Conservation (phyloP, 192 early-diverging fungal species). For the Umbelopsis sp. region DNA sequence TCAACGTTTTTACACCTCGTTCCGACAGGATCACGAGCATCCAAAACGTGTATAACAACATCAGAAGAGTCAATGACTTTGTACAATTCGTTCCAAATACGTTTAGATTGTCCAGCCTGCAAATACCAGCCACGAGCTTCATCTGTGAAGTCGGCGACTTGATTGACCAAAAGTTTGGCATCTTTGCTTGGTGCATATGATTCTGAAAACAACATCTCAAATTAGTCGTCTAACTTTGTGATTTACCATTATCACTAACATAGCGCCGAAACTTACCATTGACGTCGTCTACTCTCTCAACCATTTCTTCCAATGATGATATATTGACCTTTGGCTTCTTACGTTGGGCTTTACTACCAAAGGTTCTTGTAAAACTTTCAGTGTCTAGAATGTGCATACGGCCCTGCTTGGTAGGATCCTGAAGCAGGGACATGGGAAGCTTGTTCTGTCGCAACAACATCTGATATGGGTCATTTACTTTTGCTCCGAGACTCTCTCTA, state of each 20-base stretch:
- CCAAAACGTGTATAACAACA: slow-evolving; percentile 93
- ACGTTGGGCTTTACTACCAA: slow-evolving; percentile 93
- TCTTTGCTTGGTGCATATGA: slow-evolving; percentile 62
- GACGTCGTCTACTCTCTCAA: slow-evolving; percentile 63
- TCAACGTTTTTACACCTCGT: slow-evolving; percentile 95
- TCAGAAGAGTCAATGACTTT: slow-evolving; percentile 98
- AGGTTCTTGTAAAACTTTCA: slow-evolving; percentile 89
- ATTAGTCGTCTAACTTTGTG: background rate
- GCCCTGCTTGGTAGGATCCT: slow-evolving; percentile 69
- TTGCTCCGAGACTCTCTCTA: slow-evolving; percentile 84
- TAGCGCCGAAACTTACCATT: slow-evolving; percentile 51
- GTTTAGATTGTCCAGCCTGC: slow-evolving; percentile 91
- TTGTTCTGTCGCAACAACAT: slow-evolving; percentile 92
- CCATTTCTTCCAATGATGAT: slow-evolving; percentile 81
- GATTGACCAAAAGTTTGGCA: slow-evolving; percentile 73
- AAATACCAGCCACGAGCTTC: slow-evolving; percentile 87
- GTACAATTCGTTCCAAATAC: slow-evolving; percentile 99
- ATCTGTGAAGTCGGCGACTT: slow-evolving; percentile 69
- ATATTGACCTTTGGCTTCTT: slow-evolving; percentile 88
- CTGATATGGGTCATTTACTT: slow-evolving; percentile 94
- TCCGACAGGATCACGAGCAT: slow-evolving; percentile 97
- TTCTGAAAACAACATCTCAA: slow-evolving; percentile 35
- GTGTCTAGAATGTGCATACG: slow-evolving; percentile 96
- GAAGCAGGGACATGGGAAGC: slow-evolving; percentile 92
- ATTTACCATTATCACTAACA: background rate